phyloP scores from a whole-genome alignment of 805 yeast genomes.

The Ogataea methanolica region DNA sequence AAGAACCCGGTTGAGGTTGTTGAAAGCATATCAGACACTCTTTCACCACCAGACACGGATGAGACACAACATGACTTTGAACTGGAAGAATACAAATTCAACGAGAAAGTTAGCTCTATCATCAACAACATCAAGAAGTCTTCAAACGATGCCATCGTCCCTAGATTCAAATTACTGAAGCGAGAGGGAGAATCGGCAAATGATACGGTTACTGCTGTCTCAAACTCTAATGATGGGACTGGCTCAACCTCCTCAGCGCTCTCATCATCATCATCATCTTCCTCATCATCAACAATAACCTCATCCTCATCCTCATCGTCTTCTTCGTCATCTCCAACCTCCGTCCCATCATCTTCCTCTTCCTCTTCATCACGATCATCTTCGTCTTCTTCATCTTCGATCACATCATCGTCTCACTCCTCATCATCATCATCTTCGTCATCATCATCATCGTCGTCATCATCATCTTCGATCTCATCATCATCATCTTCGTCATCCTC shows the following conservation, averaged over 20 bases:
- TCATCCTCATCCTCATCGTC: not conserved
- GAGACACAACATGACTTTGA: not conserved
- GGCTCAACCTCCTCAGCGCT: no score
- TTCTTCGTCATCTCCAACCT: not conserved
- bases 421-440: not conserved
- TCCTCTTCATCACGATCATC: constrained; percentile 5
- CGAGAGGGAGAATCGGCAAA: constrained; percentile 14
- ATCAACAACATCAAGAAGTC: constrained; percentile 19
- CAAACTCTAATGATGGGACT: not conserved
- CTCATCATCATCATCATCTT: not conserved
- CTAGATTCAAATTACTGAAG: constrained; percentile 22
- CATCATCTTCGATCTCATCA: not conserved
- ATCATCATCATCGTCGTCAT: not conserved
- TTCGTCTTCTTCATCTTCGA: constrained; percentile 1
- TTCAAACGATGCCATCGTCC: constrained; percentile 25
- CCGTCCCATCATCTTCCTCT: not conserved
- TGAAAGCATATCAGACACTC: no score
- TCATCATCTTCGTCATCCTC: constrained; percentile 1
- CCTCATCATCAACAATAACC: not conserved
- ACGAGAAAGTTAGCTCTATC: constrained; percentile 15
- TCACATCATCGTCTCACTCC: constrained; percentile 3
- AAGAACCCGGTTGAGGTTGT: no score
- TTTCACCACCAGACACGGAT: not conserved
- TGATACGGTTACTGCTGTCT: constrained; percentile 1
- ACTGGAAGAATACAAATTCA: constrained; percentile 5